Conservation (phyloP, 1,284 basidiomycete genomes). For the Ceratobasidium papillatum region DNA sequence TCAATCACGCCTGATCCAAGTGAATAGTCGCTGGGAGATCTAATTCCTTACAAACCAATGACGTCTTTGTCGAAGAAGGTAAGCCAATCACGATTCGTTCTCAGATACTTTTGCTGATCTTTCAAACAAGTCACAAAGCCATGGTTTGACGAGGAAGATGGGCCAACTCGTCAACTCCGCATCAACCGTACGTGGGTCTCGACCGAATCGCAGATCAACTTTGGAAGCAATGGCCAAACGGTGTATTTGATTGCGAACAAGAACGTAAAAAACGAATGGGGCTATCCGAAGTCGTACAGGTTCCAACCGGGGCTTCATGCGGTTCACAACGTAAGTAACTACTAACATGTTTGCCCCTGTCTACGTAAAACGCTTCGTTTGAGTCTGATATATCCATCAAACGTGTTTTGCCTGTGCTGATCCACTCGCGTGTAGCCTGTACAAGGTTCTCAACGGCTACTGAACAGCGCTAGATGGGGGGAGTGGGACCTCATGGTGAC, state of each 20-base stretch:
- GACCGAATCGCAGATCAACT: conserved; percentile 64
- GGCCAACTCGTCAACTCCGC: conserved; percentile 64
- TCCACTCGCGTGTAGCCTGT: conserved; percentile 56
- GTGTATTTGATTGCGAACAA: conserved; percentile 67
- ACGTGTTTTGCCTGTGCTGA: background rate
- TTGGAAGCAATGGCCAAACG: conserved; percentile 63
- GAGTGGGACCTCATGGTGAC: conserved; percentile 69
- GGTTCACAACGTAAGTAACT: conserved; percentile 58
- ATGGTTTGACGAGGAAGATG: conserved; percentile 70
- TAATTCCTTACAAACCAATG: conserved; percentile 67
- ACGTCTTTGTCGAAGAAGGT: conserved; percentile 60
- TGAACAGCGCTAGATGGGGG: conserved; percentile 71
- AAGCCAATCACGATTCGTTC: conserved; percentile 49
- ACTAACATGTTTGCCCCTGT: background rate
- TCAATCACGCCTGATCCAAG: conserved; percentile 55
- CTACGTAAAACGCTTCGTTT: too few species aligned
- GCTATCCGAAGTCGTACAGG: conserved; percentile 63
- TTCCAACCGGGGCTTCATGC: conserved; percentile 65
- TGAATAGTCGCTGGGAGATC: conserved; percentile 65
- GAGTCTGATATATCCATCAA: conserved; percentile 43
- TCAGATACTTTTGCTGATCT: background rate
- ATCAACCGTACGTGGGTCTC: conserved; percentile 61
- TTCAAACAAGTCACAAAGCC: conserved; percentile 18
- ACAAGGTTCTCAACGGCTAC: conserved; percentile 62
- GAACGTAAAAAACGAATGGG: conserved; percentile 65